Percentiles rank a stretch among this genome's conserved stretches.
Conservation (phyloP, 176 grass and related monocot species). For the Carex scoparia region DNA sequence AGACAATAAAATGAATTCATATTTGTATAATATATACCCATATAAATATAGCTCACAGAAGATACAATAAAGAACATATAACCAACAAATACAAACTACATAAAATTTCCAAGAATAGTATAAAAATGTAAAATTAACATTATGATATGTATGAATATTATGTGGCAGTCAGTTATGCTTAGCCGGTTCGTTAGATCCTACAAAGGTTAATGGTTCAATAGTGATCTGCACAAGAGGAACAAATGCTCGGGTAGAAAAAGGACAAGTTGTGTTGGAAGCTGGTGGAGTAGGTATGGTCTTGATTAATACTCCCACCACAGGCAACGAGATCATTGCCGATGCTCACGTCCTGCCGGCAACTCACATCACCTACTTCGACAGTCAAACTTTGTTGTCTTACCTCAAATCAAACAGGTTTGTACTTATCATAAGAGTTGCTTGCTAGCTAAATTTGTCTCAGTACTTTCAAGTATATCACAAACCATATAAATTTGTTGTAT, state of each 20-base stretch:
- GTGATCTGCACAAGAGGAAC: conserved; percentile 52
- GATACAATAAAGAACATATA: too few species aligned
- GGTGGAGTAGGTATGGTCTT: conserved; percentile 49
- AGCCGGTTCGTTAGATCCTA: conserved; percentile 35
- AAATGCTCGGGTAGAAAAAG: conserved; percentile 34
- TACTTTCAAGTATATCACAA: background rate
- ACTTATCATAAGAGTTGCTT: background rate
- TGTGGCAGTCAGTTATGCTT: conserved; percentile 37
- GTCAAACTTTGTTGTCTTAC: conserved; percentile 20
- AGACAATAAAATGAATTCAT: too few species aligned
- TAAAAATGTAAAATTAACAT: background rate
- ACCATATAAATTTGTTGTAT: too few species aligned
- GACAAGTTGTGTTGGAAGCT: conserved; percentile 35
- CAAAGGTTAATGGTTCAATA: conserved; percentile 48
- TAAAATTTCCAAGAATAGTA: too few species aligned
- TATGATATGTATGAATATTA: background rate
- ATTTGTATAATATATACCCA: too few species aligned
- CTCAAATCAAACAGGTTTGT: conserved; percentile 6
- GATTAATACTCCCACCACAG: conserved; percentile 30
- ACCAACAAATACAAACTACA: too few species aligned
- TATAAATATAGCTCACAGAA: too few species aligned
- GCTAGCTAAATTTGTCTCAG: background rate
- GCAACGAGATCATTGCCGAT: conserved; percentile 35
- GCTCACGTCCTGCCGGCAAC: conserved; percentile 50
- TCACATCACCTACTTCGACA: conserved; percentile 52